phyloP scores from a whole-genome alignment of 495 filamentous ascomycete species.

The Xylona heveae region DNA sequence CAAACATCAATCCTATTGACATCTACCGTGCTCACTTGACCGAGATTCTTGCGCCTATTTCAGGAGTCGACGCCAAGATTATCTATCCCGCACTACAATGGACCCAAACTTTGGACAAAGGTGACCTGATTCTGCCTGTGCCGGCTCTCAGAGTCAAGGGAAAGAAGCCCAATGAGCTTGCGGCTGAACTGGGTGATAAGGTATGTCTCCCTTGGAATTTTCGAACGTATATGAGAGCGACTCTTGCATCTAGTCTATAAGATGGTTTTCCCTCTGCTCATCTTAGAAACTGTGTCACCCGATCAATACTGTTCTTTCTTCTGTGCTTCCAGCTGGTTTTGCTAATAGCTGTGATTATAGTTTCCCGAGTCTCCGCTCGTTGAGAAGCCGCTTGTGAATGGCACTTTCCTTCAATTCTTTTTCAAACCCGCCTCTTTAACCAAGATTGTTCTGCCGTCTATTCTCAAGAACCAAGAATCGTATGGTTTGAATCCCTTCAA shows the following conservation, averaged over 20 bases:
- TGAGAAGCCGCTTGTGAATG: constrained; percentile 11
- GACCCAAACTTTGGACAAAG: constrained; percentile 11
- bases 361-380: constrained; percentile 15
- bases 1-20: constrained; percentile 66
- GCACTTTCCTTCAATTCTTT: constrained; percentile 15
- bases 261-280: no score
- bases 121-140: constrained; percentile 15
- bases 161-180: constrained; percentile 10
- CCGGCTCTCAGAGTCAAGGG: constrained; percentile 13
- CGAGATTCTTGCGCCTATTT: constrained; percentile 45
- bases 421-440: constrained; percentile 20
- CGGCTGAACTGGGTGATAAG: constrained; percentile 9
- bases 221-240: no score
- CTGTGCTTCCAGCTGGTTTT: no score
- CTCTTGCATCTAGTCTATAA: no score
- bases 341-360: constrained; percentile 6
- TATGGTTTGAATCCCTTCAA: constrained; percentile 20
- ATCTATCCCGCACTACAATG: constrained; percentile 39
- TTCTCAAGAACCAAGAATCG: constrained; percentile 15
- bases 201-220: constrained; percentile 6
- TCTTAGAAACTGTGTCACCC: no score
- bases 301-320: no score
- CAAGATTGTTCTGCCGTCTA: constrained; percentile 20
- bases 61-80: constrained; percentile 47
- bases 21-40: constrained; percentile 72